Evolutionary conservation across 192 early-diverging fungal species (phyloP), one percentile per base, ranked within the genome.

Genomic region (Coemansia reversa): DNA sequence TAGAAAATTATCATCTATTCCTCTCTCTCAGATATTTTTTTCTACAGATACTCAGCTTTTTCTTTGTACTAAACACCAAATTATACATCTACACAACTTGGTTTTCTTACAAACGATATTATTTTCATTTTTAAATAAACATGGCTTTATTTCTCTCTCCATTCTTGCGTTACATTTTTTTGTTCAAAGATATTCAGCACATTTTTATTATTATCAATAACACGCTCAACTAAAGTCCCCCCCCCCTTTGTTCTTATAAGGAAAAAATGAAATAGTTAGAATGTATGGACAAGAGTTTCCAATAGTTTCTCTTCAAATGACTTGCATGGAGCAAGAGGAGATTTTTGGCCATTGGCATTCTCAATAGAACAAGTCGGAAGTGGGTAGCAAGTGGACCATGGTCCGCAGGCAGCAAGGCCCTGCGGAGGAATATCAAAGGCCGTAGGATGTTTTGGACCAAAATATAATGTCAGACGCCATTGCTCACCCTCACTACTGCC

Each of bases 391-490:
- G 69, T 54, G 14, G 62, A 58, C 78, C 78, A 81, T 8, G 78
- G 78, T n/a, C 70, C 54, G 0, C 48, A 3, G 7, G 62, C 14
- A 25, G 52, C 48, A 42, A 48, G 39, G 1, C 39, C 39, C 39
- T 45, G 39, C 3, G 39, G n/a, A 0, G 63, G 30, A 4, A 55
- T 14, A 30, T 81, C 73, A 45, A 69, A 68, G 3, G 30, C 51
- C 0, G 73, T 69, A 0, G 78, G 78, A 27, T 81, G 78, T 32
- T 81, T 81, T 18, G 78, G 72, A 2, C 78, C 78, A 63, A 81
- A 81, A 25, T 68, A 71, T 65, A 81, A 27, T 0, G 51, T 35
- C 42, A 81, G 50, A 16, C 61, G 32, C 78, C 78, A 81, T 11
- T 58, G 55, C 5, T 48, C 62, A 22, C 9, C 16, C 18, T 35